Evolutionary conservation across 306 rosid genomes (phyloP).

Genomic region (Elaeagnus macrophylla): DNA sequence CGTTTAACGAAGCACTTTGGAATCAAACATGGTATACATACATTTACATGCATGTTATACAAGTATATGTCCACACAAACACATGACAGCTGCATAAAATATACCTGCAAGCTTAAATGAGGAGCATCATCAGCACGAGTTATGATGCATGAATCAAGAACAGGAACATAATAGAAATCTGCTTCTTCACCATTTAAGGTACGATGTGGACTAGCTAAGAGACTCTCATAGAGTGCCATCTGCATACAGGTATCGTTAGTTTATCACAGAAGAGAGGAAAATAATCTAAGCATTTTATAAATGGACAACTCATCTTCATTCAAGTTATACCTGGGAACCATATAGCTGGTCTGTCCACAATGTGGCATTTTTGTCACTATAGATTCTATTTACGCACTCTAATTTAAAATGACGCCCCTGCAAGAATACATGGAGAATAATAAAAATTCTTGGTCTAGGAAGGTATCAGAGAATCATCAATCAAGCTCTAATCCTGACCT

Average conservation of each 20-base stretch:
- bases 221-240: slow-evolving; percentile 83
- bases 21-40: neutral
- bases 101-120: slow-evolving; percentile 71
- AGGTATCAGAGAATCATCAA: slow-evolving; percentile 11
- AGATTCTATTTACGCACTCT: slow-evolving; percentile 84
- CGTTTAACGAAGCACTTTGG: neutral
- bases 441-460: slow-evolving; percentile 14
- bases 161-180: slow-evolving; percentile 91
- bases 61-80: neutral
- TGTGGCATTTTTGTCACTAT: slow-evolving; percentile 56
- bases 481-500: slow-evolving; percentile 47
- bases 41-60: neutral
- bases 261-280: slow-evolving; percentile 15
- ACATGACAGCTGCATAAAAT: slow-evolving; percentile 7
- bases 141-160: slow-evolving; percentile 91
- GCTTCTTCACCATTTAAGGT: slow-evolving; percentile 92
- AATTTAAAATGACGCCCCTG: slow-evolving; percentile 92
- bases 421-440: slow-evolving; percentile 19
- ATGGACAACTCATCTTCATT: slow-evolving; percentile 13
- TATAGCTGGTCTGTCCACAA: slow-evolving; percentile 73
- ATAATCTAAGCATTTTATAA: slow-evolving; percentile 4
- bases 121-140: slow-evolving; percentile 96
- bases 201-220: slow-evolving; percentile 86
- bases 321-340: slow-evolving; percentile 74
- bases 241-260: slow-evolving; percentile 24